These are phyloP conservation scores for Yamadazyma ubonensis DNA, from an alignment of 805 yeast species.

Conservation along the genomic window DNA sequence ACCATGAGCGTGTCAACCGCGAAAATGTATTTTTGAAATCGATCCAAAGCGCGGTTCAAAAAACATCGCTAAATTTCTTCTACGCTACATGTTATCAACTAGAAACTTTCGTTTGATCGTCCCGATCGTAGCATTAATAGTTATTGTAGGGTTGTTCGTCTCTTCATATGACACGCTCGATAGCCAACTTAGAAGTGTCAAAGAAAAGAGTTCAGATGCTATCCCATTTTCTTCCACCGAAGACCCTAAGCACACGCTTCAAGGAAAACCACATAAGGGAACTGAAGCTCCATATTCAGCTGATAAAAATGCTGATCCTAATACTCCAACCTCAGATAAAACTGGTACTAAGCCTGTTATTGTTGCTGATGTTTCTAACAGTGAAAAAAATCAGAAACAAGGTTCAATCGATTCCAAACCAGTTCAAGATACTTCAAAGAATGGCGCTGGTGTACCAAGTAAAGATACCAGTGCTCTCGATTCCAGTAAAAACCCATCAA, in stretches of 20 bases:
- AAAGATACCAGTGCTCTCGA: not conserved
- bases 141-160: conserved; percentile 50
- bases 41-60: conserved; percentile 7
- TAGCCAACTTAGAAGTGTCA: conserved; percentile 28
- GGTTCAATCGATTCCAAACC: conserved; percentile 1
- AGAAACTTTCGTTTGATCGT: conserved; percentile 54
- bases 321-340: conserved; percentile 7
- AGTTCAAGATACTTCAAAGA: not conserved
- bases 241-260: conserved; percentile 28
- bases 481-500: not conserved
- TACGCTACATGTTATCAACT: conserved; percentile 31
- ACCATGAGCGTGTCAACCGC: not conserved
- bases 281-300: conserved; percentile 34
- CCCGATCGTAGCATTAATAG: conserved; percentile 50
- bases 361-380: conserved; percentile 26
- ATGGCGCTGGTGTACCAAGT: conserved; percentile 1
- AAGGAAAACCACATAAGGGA: conserved; percentile 35
- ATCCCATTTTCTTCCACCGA: conserved; percentile 20
- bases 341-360: conserved; percentile 20
- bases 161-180: conserved; percentile 41
- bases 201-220: conserved; percentile 24
- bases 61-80: not conserved
- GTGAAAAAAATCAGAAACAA: conserved; percentile 15
- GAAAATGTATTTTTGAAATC: conserved; percentile 2
- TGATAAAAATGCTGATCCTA: conserved; percentile 13